Percentiles rank a stretch among this genome's conserved stretches.
phyloP scores from a whole-genome alignment of 441 rosid species.

The Croton laevigatus region DNA sequence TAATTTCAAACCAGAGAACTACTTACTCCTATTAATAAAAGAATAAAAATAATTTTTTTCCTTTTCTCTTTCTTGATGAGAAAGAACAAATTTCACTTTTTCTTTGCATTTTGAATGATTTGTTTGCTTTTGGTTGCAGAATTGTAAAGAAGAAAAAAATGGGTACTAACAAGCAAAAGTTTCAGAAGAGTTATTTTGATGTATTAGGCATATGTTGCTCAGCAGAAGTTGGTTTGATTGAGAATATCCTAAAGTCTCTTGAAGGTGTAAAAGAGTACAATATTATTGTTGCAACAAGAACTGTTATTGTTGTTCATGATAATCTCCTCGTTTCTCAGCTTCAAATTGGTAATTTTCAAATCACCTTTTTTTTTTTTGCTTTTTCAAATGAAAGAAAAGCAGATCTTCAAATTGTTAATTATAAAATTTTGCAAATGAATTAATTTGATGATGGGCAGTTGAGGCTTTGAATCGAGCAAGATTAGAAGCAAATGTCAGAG shows the following conservation, averaged over 20 bases:
- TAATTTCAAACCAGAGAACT: too few species aligned
- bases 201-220: slow-evolving; percentile 88
- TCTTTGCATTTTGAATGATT: background rate
- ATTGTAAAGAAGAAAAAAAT: background rate
- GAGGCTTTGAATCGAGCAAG: slow-evolving; percentile 78
- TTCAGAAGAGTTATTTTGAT: slow-evolving; percentile 79
- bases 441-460: slow-evolving; percentile 30
- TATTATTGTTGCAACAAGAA: slow-evolving; percentile 72
- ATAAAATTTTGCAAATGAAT: background rate
- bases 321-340: slow-evolving; percentile 52
- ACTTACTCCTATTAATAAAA: too few species aligned
- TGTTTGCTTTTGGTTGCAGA: slow-evolving; percentile 2
- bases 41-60: too few species aligned
- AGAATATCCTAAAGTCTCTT: slow-evolving; percentile 53
- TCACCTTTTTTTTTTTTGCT: background rate
- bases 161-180: slow-evolving; percentile 27
- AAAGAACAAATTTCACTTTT: background rate
- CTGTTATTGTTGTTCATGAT: slow-evolving; percentile 87
- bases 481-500: slow-evolving; percentile 73
- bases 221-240: slow-evolving; percentile 75
- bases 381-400: too few species aligned
- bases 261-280: slow-evolving; percentile 64
- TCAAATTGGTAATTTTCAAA: slow-evolving; percentile 57
- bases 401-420: too few species aligned
- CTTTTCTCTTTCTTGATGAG: background rate